A percentile compares a stretch with the other conserved stretches of the same genome.
Conservation (phyloP, 805 yeast genomes). For the Candida tallmaniae region DNA sequence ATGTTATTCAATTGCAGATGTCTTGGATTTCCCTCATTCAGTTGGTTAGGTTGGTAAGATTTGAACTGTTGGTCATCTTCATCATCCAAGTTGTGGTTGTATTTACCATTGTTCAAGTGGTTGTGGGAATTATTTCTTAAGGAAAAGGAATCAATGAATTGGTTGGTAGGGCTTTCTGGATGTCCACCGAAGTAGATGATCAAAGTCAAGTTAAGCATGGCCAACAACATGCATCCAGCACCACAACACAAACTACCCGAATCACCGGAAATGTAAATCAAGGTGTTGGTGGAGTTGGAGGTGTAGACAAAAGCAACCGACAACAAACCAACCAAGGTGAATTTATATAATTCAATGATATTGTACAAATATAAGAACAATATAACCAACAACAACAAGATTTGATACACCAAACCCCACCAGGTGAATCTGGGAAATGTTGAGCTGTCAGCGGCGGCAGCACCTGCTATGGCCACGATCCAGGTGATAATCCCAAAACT, state of each 20-base stretch:
- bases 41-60: slow-evolving; percentile 1
- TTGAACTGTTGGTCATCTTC: slow-evolving; percentile 19
- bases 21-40: slow-evolving; percentile 12
- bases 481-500: slow-evolving; percentile 74
- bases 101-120: slow-evolving; percentile 24
- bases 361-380: slow-evolving; percentile 54
- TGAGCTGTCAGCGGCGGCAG: slow-evolving; percentile 40
- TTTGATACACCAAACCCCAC: slow-evolving; percentile 92
- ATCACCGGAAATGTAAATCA: slow-evolving; percentile 60
- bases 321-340: slow-evolving; percentile 50
- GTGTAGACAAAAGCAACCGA: slow-evolving; percentile 79
- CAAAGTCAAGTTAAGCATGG: slow-evolving; percentile 83
- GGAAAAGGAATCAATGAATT: slow-evolving; percentile 80
- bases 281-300: slow-evolving; percentile 74
- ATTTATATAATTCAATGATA: slow-evolving; percentile 64
- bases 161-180: slow-evolving; percentile 80
- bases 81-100: slow-evolving; percentile 11
- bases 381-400: slow-evolving; percentile 51
- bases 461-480: slow-evolving; percentile 86
- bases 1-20: slow-evolving; percentile 28
- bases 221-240: slow-evolving; percentile 82
- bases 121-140: slow-evolving; percentile 42
- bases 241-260: slow-evolving; percentile 79
- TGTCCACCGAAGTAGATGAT: slow-evolving; percentile 87
- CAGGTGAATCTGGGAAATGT: slow-evolving; percentile 81